Conservation (phyloP, 345 rosid species). For the Eucalyptus polybractea region DNA sequence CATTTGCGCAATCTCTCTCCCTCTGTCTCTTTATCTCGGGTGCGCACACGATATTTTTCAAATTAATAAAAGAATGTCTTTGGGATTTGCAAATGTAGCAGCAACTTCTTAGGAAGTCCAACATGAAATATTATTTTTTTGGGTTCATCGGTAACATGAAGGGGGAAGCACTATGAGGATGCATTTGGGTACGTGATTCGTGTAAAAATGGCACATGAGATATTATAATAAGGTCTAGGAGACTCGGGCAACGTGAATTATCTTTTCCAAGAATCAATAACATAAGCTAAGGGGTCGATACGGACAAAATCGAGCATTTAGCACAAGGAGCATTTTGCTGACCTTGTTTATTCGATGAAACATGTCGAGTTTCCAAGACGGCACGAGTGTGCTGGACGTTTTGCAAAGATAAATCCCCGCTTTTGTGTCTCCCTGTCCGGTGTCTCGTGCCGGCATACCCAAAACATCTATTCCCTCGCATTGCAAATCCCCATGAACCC, state of each 20-base stretch:
- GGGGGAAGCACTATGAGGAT: constrained; percentile 18
- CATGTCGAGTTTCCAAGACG: constrained; percentile 24
- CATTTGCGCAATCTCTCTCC: not conserved
- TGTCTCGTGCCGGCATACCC: constrained; percentile 10
- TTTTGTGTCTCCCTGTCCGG: constrained; percentile 19
- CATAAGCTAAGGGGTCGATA: not conserved
- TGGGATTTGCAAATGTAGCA: not conserved
- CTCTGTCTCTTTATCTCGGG: not conserved
- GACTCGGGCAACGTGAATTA: not conserved
- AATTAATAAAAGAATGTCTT: not conserved
- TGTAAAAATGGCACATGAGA: not conserved
- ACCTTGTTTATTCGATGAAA: not conserved
- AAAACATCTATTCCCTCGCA: constrained; percentile 14
- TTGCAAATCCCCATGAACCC: constrained; percentile 14
- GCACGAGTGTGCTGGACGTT: constrained; percentile 19
- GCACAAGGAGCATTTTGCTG: not conserved
- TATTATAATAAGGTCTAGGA: not conserved
- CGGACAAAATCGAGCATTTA: not conserved
- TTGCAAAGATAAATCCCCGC: not conserved
- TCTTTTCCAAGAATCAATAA: not conserved
- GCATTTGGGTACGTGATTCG: constrained; percentile 10
- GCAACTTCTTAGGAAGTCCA: constrained; percentile 1
- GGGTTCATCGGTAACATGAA: constrained; percentile 8
- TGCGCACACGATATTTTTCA: not conserved
- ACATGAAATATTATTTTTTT: constrained; percentile 1